Evolutionary conservation across 2,329 filamentous ascomycete genomes (phyloP), one percentile per base, ranked within the genome.

Genomic region (Penicillium sclerotiorum): DNA sequence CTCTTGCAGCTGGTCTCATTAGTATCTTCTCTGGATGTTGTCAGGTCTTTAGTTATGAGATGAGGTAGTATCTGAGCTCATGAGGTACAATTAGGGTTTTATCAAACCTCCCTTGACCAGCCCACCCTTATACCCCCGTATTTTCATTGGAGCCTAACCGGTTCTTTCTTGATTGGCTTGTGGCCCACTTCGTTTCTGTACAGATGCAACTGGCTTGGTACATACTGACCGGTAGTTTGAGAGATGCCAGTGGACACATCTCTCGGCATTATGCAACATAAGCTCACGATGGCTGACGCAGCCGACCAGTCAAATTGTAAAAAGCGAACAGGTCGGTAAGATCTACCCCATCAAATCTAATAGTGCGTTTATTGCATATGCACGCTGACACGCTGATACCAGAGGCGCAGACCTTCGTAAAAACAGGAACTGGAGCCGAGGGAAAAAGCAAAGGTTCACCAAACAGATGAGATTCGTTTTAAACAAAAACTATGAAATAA

Each of bases 381-480:
- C 15, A 28, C n/a, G n/a, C n/a, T n/a, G n/a, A n/a, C n/a, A n/a
- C n/a, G n/a, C n/a, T n/a, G n/a, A n/a, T n/a, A n/a, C n/a, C n/a
- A n/a, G n/a, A n/a, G n/a, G n/a, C n/a, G n/a, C n/a, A n/a, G n/a
- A n/a, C n/a, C n/a, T n/a, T n/a, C n/a, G 28, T 32, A 32, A 6
- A 32, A n/a, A 32, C 5, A 32, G 15, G 28, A 5, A 32, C n/a
- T n/a, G n/a, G n/a, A n/a, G n/a, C n/a, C n/a, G n/a, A n/a, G n/a
- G n/a, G n/a, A n/a, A n/a, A n/a, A n/a, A n/a, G n/a, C 25, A 28
- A 28, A 28, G 9, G 13, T 28, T 28, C 25, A 28, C 40, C 11
- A 12, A 56, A 58, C 55, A 65, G 59, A 59, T 63, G 59, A 61
- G 52, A 68, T 69, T 68, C 61, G 61, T 69, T 61, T 58, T 66